phyloP scores from a whole-genome alignment of 2,329 filamentous ascomycete species.

The Neopestalotiopsis rosae region DNA sequence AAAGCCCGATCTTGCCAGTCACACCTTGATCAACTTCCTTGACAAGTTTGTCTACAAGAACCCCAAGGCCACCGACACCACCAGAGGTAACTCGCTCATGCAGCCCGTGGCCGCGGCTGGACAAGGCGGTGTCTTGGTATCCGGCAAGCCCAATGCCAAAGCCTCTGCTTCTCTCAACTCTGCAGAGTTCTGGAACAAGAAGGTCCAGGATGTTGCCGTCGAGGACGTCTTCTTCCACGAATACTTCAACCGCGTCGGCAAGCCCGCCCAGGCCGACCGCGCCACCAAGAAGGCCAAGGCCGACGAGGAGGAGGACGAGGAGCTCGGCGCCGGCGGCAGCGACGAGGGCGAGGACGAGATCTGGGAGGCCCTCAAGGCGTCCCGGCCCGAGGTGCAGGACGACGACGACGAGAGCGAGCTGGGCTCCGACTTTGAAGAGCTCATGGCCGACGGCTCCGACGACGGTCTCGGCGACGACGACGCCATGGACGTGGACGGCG shows the following conservation, averaged over 20 bases:
- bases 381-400: slow-evolving; percentile 75
- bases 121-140: slow-evolving; percentile 61
- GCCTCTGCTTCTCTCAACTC: slow-evolving; percentile 70
- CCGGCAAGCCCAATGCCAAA: slow-evolving; percentile 51
- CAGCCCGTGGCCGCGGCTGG: slow-evolving; percentile 74
- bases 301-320: slow-evolving; percentile 45
- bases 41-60: slow-evolving; percentile 99
- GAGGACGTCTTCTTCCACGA: slow-evolving; percentile 99
- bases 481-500: slow-evolving; percentile 45
- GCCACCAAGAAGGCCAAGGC: slow-evolving; percentile 59
- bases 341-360: slow-evolving; percentile 79
- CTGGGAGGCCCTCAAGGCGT: slow-evolving; percentile 88
- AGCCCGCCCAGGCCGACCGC: slow-evolving; percentile 60
- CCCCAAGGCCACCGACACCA: slow-evolving; percentile 71
- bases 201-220: slow-evolving; percentile 82
- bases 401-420: slow-evolving; percentile 58
- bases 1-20: slow-evolving; percentile 89
- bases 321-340: slow-evolving; percentile 49
- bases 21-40: slow-evolving; percentile 92
- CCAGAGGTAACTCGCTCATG: slow-evolving; percentile 91
- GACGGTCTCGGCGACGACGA: slow-evolving; percentile 54
- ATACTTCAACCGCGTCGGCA: slow-evolving; percentile 84
- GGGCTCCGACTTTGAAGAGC: slow-evolving; percentile 49
- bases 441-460: slow-evolving; percentile 48
- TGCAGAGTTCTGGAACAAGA: slow-evolving; percentile 90